These are phyloP conservation scores for Wickerhamiella vanderwaltii DNA, from an alignment of 805 yeast genomes.

Conservation along the genomic window DNA sequence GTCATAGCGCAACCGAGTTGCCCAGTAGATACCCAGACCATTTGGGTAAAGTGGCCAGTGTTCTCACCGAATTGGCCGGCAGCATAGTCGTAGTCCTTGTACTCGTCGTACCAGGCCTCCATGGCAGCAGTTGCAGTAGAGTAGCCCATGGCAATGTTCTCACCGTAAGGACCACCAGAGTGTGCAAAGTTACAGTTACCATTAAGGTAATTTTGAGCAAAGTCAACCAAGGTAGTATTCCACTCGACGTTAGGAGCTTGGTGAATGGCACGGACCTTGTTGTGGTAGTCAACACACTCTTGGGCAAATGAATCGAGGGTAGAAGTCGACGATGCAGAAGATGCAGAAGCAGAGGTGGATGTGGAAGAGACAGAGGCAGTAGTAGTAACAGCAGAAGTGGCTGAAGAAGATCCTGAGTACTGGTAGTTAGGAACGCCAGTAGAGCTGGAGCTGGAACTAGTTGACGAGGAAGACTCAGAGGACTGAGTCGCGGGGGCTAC, in stretches of 20 bases:
- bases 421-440: constrained; percentile 12
- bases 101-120: constrained; percentile 65
- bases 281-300: constrained; percentile 47
- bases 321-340: constrained; percentile 22
- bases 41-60: constrained; percentile 76
- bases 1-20: constrained; percentile 57
- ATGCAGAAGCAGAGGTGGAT: constrained; percentile 13
- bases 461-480: constrained; percentile 3
- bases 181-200: constrained; percentile 52
- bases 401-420: constrained; percentile 16
- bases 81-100: constrained; percentile 38
- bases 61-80: constrained; percentile 34
- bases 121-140: constrained; percentile 40
- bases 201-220: constrained; percentile 39
- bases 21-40: constrained; percentile 54
- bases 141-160: constrained; percentile 65
- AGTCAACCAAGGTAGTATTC: constrained; percentile 38
- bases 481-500: constrained; percentile 2
- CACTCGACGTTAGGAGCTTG: constrained; percentile 41
- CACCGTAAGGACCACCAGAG: constrained; percentile 57
- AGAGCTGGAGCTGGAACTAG: not conserved
- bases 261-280: constrained; percentile 43
- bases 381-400: constrained; percentile 12
- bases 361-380: constrained; percentile 13
- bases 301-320: constrained; percentile 18